phyloP scores from a whole-genome alignment of 192 early-diverging fungal genomes.

The Phlyctochytrium planicorne region DNA sequence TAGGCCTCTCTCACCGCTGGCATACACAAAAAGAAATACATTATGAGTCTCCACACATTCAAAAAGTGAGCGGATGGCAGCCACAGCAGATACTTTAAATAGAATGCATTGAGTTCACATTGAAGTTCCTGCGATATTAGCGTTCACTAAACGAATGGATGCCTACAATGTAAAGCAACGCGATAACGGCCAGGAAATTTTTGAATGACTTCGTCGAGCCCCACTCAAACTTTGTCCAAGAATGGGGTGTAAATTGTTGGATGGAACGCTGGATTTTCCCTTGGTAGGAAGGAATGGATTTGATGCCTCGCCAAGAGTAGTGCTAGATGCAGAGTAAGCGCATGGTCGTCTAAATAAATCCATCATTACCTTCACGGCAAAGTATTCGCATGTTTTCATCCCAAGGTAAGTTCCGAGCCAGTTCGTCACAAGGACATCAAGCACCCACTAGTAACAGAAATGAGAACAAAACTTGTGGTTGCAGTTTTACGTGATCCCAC shows the following conservation, averaged over 20 bases:
- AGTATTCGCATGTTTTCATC: slow-evolving; percentile 97
- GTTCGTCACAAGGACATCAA: slow-evolving; percentile 90
- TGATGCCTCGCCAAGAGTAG: slow-evolving; percentile 92
- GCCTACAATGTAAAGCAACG: slow-evolving; percentile 68
- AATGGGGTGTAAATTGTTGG: slow-evolving; percentile 91
- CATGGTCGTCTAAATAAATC: background rate
- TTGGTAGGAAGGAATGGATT: slow-evolving; percentile 76
- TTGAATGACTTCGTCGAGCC: slow-evolving; percentile 83
- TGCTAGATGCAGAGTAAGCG: slow-evolving; percentile 40
- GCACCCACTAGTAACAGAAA: slow-evolving; percentile 68
- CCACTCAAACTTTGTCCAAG: slow-evolving; percentile 94
- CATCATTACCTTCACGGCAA: slow-evolving; percentile 73
- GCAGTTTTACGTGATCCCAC: slow-evolving; percentile 90
- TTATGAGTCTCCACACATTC: slow-evolving; percentile 72
- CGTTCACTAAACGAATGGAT: background rate
- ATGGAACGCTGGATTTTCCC: slow-evolving; percentile 87
- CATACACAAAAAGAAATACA: slow-evolving; percentile 82
- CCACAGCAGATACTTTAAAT: slow-evolving; percentile 92
- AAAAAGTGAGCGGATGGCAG: slow-evolving; percentile 82
- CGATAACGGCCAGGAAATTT: slow-evolving; percentile 79
- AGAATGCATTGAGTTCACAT: slow-evolving; percentile 92
- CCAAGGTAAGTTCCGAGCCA: slow-evolving; percentile 92
- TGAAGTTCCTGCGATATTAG: slow-evolving; percentile 55
- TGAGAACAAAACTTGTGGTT: background rate
- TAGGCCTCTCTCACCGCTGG: slow-evolving; percentile 88